phyloP scores from a whole-genome alignment of 192 early-diverging fungal species.

The Mortierella antarctica region DNA sequence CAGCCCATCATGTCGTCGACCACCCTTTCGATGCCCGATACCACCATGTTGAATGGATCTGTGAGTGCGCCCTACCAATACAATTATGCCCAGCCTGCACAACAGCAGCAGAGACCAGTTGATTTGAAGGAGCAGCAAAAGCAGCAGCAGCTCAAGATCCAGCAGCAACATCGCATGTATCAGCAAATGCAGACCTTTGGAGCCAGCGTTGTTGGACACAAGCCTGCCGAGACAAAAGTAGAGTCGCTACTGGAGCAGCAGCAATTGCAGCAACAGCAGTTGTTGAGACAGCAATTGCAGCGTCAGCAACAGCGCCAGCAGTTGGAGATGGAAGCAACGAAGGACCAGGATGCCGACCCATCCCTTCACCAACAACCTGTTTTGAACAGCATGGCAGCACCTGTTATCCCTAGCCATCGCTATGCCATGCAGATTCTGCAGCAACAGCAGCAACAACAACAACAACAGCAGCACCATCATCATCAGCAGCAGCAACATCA shows the following conservation, averaged over 20 bases:
- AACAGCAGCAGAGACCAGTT: neutral
- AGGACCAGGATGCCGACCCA: constrained; percentile 32
- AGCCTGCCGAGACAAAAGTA: constrained; percentile 21
- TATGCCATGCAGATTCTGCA: constrained; percentile 51
- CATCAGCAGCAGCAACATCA: constrained; percentile 5
- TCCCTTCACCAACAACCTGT: constrained; percentile 21
- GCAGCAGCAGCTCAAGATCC: constrained; percentile 54
- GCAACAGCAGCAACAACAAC: constrained; percentile 49
- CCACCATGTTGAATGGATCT: constrained; percentile 1
- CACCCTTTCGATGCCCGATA: constrained; percentile 21
- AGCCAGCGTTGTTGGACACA: constrained; percentile 6
- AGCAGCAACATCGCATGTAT: constrained; percentile 49
- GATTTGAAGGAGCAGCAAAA: constrained; percentile 53
- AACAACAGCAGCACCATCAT: constrained; percentile 24
- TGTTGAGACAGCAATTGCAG: constrained; percentile 48
- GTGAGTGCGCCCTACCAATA: constrained; percentile 13
- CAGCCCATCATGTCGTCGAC: constrained; percentile 6
- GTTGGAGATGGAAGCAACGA: constrained; percentile 38
- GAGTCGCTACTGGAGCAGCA: constrained; percentile 42
- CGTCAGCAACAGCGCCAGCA: constrained; percentile 53
- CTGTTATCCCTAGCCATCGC: constrained; percentile 49
- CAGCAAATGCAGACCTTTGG: constrained; percentile 53
- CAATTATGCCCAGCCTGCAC: constrained; percentile 10
- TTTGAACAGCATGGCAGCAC: constrained; percentile 22
- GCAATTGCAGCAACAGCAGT: constrained; percentile 40